These are phyloP conservation scores for Leersia perrieri DNA, from an alignment of 176 grass and related monocot genomes.

Conservation along the genomic window DNA sequence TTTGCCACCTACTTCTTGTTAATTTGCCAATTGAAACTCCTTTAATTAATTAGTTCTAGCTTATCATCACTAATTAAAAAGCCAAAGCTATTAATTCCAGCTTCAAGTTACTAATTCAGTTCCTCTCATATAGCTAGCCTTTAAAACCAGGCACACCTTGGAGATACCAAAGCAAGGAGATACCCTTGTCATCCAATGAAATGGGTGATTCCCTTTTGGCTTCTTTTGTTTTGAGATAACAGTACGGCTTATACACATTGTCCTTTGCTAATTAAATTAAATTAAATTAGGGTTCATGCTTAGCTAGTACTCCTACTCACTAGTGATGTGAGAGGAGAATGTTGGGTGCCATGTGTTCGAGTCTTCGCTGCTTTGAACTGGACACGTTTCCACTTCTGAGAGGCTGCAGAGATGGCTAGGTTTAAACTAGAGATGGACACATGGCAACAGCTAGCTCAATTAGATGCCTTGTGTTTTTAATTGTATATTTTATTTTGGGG, in stretches of 20 bases:
- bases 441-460: slow-evolving; percentile 4
- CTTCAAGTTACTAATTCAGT: slow-evolving; percentile 3
- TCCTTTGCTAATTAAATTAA: slow-evolving; percentile 23
- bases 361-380: slow-evolving; percentile 33
- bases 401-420: slow-evolving; percentile 16
- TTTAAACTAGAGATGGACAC: slow-evolving; percentile 24
- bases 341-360: slow-evolving; percentile 24
- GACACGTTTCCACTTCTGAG: slow-evolving; percentile 57
- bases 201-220: slow-evolving; percentile 46
- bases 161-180: slow-evolving; percentile 44
- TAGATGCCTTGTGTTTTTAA: neutral
- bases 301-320: neutral
- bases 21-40: slow-evolving; percentile 7
- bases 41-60: slow-evolving; percentile 24
- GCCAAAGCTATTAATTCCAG: slow-evolving; percentile 26
- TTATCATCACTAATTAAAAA: slow-evolving; percentile 6
- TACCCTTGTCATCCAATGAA: slow-evolving; percentile 44
- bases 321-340: slow-evolving; percentile 47
- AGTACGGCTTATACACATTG: slow-evolving; percentile 28
- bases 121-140: slow-evolving; percentile 35
- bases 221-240: slow-evolving; percentile 46
- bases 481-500: neutral
- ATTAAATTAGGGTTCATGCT: slow-evolving; percentile 32
- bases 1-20: slow-evolving; percentile 18
- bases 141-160: slow-evolving; percentile 16